These are phyloP conservation scores for Pichia phayaonensis DNA, from an alignment of 805 yeast species.

Conservation along the genomic window DNA sequence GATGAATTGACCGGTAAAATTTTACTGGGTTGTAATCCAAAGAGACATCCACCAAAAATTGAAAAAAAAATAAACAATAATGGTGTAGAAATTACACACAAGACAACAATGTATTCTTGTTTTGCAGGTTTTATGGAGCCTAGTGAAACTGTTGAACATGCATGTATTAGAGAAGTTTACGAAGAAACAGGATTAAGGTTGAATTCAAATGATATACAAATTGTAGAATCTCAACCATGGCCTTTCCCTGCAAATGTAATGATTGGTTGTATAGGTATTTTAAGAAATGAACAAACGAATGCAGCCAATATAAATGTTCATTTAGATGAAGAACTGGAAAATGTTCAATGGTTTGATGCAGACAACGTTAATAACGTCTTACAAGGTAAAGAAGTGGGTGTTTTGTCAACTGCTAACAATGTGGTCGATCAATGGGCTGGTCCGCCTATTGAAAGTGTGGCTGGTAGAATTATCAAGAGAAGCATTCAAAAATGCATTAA, in stretches of 20 bases:
- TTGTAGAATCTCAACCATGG: constrained; percentile 89
- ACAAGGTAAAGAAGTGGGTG: not conserved
- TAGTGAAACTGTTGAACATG: constrained; percentile 83
- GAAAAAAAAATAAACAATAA: constrained; percentile 44
- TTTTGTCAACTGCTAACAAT: not conserved
- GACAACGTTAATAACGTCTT: constrained; percentile 35
- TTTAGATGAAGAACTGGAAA: constrained; percentile 79
- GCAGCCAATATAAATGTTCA: constrained; percentile 56
- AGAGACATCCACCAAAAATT: constrained; percentile 31
- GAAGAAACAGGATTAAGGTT: constrained; percentile 86
- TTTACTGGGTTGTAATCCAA: constrained; percentile 63
- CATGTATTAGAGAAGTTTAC: constrained; percentile 85
- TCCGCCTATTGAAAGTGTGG: constrained; percentile 9
- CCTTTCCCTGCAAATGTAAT: constrained; percentile 91
- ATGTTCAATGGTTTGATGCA: constrained; percentile 78
- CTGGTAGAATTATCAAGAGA: constrained; percentile 2
- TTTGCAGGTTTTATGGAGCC: constrained; percentile 97
- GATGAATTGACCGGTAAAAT: constrained; percentile 48
- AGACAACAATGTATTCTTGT: constrained; percentile 58
- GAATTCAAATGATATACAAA: constrained; percentile 41
- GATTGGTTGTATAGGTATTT: constrained; percentile 84
- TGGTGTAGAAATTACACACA: constrained; percentile 35
- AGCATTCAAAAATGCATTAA: not conserved
- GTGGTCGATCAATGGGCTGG: not conserved
- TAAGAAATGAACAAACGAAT: constrained; percentile 59